A percentile compares a stretch with the other conserved stretches of the same genome.
These are phyloP conservation scores for Colletotrichum sp. DNA, from an alignment of 2,329 filamentous ascomycete species.

Conservation along the genomic window DNA sequence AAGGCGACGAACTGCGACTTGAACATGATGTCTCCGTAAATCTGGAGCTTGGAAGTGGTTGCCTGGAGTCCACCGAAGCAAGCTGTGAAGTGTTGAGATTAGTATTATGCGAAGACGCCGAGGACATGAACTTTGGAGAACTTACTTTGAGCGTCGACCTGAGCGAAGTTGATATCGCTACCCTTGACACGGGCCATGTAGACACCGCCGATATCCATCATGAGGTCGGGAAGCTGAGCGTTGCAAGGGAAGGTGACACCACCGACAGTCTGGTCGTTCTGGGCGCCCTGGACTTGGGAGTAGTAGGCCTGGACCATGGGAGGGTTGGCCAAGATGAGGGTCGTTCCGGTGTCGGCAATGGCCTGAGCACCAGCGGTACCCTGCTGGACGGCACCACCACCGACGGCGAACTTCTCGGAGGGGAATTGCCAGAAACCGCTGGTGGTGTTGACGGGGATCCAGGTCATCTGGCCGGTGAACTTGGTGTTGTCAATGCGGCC, in stretches of 20 bases:
- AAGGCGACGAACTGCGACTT: constrained; percentile 66
- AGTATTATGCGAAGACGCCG: not conserved
- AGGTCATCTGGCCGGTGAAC: constrained; percentile 67
- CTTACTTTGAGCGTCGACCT: constrained; percentile 56
- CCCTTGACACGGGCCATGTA: constrained; percentile 64
- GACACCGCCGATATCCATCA: constrained; percentile 59
- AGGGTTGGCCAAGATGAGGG: constrained; percentile 64
- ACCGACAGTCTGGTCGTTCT: constrained; percentile 40
- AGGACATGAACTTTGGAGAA: constrained; percentile 9
- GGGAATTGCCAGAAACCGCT: constrained; percentile 74
- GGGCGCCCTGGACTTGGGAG: constrained; percentile 47
- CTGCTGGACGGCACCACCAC: constrained; percentile 39
- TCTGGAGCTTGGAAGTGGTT: constrained; percentile 59
- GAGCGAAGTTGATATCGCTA: constrained; percentile 56
- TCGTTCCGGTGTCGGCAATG: constrained; percentile 66
- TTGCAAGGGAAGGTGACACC: constrained; percentile 54
- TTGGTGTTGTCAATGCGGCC: constrained; percentile 70
- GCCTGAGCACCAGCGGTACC: constrained; percentile 45
- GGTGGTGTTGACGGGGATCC: constrained; percentile 63
- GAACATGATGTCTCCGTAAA: constrained; percentile 68
- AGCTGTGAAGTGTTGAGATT: constrained; percentile 31
- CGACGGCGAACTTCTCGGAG: constrained; percentile 61
- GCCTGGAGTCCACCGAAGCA: constrained; percentile 75
- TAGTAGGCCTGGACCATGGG: constrained; percentile 56
- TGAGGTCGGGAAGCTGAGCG: constrained; percentile 49